Base-by-base conservation (phyloP, 1,284 basidiomycete genomes). In the Cutaneotrichosporon cyanovorans region DNA sequence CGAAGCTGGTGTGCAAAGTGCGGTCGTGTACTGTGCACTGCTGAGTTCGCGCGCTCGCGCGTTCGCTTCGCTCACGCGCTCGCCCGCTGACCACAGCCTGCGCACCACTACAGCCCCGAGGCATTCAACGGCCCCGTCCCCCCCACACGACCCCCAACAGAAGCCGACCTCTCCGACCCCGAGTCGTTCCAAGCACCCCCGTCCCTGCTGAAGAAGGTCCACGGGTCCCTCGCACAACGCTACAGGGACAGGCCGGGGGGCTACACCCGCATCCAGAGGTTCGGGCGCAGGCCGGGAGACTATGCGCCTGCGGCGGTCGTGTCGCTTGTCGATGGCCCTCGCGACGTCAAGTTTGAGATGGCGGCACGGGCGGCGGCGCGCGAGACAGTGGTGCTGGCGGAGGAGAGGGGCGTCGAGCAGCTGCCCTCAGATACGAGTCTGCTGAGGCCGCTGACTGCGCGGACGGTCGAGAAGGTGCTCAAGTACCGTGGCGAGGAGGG, bases 221-320 rank as follows among this genome's bases (percentile, higher is more conserved):
- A 96, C 66, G 77, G 76, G 10, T 79, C 80, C 6, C 82, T 96
- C 46, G 82, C 89, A 0, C 67, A 80, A 55, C 84, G 95, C 37
- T 99, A 97, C 71, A 78, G 80, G 1, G 66, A 78, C 18, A 80
- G 95, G 5, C 83, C 84, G 5, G 95, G 95, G 10, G 95, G 95
- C 7, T 99, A 97, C 75, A 98, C 95, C 7, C 82, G 95, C 21
- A 84, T 98, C 55, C 84, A 90, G 68, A 87, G 85, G 65, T 87
- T 83, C 57, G 95, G 93, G 33, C 80, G 85, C 67, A 80, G 93
- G 16, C 77, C 76, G 47, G 91, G 92, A 20, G 95, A 99, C 75
- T 87, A 95, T 65, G 95, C 95, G 23, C 89, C 90, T 1, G 79
- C 84, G 55, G 93, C 93, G 4, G 80, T 99, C 48, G 73, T 99